Conservation (phyloP, 257 asterid genomes). For the Capsicum pubescens region DNA sequence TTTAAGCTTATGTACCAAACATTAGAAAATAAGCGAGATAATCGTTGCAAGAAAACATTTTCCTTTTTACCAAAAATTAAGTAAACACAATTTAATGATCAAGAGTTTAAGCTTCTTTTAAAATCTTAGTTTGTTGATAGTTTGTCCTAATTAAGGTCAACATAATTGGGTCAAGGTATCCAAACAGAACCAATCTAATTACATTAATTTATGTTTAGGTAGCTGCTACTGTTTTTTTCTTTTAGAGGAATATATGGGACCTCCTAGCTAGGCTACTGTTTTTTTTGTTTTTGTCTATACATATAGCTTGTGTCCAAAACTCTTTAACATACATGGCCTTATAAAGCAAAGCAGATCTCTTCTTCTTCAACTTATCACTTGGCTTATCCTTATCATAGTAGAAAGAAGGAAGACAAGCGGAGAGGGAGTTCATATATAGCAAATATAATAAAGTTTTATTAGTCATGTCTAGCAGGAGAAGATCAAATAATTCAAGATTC, state of each 20-base stretch:
- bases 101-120: neutral
- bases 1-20: too few species aligned
- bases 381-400: conserved; percentile 22
- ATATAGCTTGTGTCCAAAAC: conserved; percentile 29
- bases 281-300: neutral
- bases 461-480: conserved; percentile 58
- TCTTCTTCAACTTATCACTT: conserved; percentile 35
- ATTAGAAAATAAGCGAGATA: too few species aligned
- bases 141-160: conserved; percentile 31
- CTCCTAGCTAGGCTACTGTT: neutral
- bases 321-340: conserved; percentile 18
- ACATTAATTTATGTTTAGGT: conserved; percentile 31
- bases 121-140: conserved; percentile 2
- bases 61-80: too few species aligned
- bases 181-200: conserved; percentile 40
- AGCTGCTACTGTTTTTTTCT: conserved; percentile 34
- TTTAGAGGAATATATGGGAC: neutral
- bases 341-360: conserved; percentile 26
- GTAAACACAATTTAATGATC: too few species aligned
- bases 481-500: conserved; percentile 41
- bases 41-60: too few species aligned
- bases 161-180: conserved; percentile 44
- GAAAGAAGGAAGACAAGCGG: conserved; percentile 16
- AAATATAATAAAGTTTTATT: neutral
- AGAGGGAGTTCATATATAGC: neutral